Base-by-base conservation (phyloP, 495 filamentous ascomycete species). In the Penicillium mononematosum region DNA sequence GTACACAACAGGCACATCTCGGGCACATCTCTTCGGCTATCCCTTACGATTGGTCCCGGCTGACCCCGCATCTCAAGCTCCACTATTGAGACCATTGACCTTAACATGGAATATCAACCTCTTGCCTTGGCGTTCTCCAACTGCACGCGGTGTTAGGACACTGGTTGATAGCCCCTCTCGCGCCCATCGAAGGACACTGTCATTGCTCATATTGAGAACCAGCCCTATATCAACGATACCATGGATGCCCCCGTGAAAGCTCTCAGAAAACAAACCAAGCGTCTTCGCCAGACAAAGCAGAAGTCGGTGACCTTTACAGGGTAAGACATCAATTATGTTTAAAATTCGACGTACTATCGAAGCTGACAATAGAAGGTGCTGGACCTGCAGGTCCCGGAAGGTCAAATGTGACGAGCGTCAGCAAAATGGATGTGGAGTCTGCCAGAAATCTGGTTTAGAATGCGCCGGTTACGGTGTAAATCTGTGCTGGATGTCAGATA, bases 351-450 rank as follows among this genome's bases (percentile, higher is more conserved):
- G 3, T 16, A 38, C 5, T 6, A 0, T 38, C 5, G 5, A 7
- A 6, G 5, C 17, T 27, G 53, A 31, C 6, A 46, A 5, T 4
- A 10, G 12, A 22, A 58, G 56, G 11, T 58, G 56, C 17, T 58
- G 56, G 56, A 58, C 56, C 12, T 58, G 56, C 43, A 52, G 56
- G 25, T 46, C 41, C 11, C 56, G 56, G 4, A 58, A 58, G 44
- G 43, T 46, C 41, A 58, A 58, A 47, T 58, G 56, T n/a, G 56
- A 58, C 17, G 56, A 58, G 49, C 41, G 56, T 6, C 42, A 46
- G 32, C 1, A 53, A 12, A 58, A 48, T 29, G 50, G 56, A 11
- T 58, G 56, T 53, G 43, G 32, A 8, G 31, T 48, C n/a, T 58
- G 56, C 14, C 41, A 53, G 50, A 50, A 39, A 39, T 22, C 43